Base-by-base conservation (phyloP, 805 yeast species). In the Candida tibetensis region DNA sequence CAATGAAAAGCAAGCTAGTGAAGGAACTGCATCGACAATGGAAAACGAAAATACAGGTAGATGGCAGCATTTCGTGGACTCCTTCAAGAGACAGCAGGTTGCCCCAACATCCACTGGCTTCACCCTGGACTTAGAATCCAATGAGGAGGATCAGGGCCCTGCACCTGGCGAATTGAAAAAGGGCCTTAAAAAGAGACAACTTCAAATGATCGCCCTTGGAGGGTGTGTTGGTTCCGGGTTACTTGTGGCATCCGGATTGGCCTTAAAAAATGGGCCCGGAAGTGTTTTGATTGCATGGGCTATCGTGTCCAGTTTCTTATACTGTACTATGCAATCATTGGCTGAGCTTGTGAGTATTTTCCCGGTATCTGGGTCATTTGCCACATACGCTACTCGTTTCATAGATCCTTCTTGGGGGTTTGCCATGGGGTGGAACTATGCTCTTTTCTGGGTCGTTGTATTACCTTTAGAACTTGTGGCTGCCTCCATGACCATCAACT, bases 341-440 rank as follows among this genome's bases (percentile, higher is more conserved):
- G 64, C 69, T 5, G 73, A 68, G 43, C 47, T 68, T 39, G 60
- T 62, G n/a, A 55, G 70, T 8, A 51, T 58, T 9, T 61, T 58
- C 38, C 70, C 72, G 3, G 66, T 67, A 14, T 52, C 62, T 6
- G 73, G 73, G 8, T 61, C 71, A 2, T 67, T 67, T 48, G 67
- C 71, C 8, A 60, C 68, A 3, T 66, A 64, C 39, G 64, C 71
- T 25, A 60, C 63, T 1, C 49, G 69, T 14, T 68, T 67, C 39
- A 59, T 68, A n/a, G 72, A 66, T 45, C 67, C 69, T 1, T 63
- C 70, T 15, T 65, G 67, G 59, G 73, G 73, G 5, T 67, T 66
- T 44, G 73, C 73, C n/a, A 63, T 60, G 38, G 73, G 71, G 13
- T 66, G 69, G 67, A 67, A 67, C 53, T 68, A 68, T 44, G 69